Base-by-base conservation (phyloP, 179 eudicot genomes). In the Amaranthus tricolor region DNA sequence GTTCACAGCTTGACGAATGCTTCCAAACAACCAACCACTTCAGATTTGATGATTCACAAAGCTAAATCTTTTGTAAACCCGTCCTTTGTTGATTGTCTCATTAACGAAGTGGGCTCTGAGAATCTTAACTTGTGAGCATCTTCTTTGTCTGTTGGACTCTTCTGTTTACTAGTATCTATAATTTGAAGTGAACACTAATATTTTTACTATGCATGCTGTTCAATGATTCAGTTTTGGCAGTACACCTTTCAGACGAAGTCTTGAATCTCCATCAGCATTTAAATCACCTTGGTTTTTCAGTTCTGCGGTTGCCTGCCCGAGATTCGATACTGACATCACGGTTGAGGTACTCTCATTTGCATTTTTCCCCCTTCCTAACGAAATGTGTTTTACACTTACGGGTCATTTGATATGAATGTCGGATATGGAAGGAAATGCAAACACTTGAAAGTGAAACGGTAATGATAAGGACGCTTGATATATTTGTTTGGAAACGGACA, bases 241-340 rank as follows among this genome's bases (percentile, higher is more conserved):
- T 63, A 95, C 98, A 19, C 99, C 98, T 68, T 88, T 87, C 62
- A 93, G 82, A 79, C 80, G 89, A 84, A 91, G 93, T 83, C 74
- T 90, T 57, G 99, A 95, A 72, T 95, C 99, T 76, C 99, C 99
- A 77, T 93, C 99, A 54, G 97, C 94, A 53, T 95, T 95, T 97
- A 95, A 88, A 77, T 95, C 99, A 43, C 99, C 99, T 66, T 95
- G 98, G 99, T 89, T 87, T 80, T 77, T 90, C 43, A 94, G 88
- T 84, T 82, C 90, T 58, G 81, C 89, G 59, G 71, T 86, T 76
- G 86, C 91, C 70, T 89, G 96, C 76, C 89, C 91, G 57, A 88
- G 89, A 80, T 83, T 90, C 73, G 97, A 95, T 73, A 79, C 96
- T 48, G 99, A 95, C 61, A 83, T 91, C 53, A 88, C 89, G 64